These are phyloP conservation scores for Myriosclerotinia scirpicola DNA, from an alignment of 2,329 filamentous ascomycete species.

Conservation along the genomic window DNA sequence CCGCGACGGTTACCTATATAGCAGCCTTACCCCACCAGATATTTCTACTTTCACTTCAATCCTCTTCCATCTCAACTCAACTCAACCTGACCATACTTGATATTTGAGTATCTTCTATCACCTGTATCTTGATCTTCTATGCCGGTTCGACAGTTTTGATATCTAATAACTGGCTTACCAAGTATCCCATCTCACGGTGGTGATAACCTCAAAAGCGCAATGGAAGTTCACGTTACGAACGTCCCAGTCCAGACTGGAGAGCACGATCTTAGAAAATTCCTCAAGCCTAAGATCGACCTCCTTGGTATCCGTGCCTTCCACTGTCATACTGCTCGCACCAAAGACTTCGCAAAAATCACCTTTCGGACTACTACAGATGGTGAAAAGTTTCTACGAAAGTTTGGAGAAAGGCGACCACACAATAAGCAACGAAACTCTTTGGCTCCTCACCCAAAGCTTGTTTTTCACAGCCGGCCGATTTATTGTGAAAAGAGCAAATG, in stretches of 20 bases:
- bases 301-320: constrained; percentile 47
- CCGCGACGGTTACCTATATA: background rate
- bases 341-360: constrained; percentile 48
- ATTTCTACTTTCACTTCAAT: background rate
- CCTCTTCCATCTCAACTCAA: background rate
- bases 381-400: constrained; percentile 44
- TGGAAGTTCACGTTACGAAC: constrained; percentile 50
- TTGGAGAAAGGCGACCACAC: constrained; percentile 34
- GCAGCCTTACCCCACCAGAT: background rate
- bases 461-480: constrained; percentile 30
- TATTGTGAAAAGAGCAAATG: constrained; percentile 33
- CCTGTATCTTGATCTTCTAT: background rate
- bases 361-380: constrained; percentile 46
- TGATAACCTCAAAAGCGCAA: constrained; percentile 29
- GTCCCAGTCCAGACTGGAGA: constrained; percentile 46
- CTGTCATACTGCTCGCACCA: constrained; percentile 46
- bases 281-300: constrained; percentile 43
- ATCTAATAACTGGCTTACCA: background rate
- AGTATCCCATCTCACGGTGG: background rate
- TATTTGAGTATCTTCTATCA: background rate
- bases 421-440: background rate
- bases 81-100: background rate
- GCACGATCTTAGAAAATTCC: constrained; percentile 44
- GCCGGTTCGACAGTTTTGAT: background rate
- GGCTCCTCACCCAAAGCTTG: constrained; percentile 15